These are phyloP conservation scores for Cyclotella choctawhatcheeana DNA, from an alignment of 108 stramenopile species.

Conservation along the genomic window DNA sequence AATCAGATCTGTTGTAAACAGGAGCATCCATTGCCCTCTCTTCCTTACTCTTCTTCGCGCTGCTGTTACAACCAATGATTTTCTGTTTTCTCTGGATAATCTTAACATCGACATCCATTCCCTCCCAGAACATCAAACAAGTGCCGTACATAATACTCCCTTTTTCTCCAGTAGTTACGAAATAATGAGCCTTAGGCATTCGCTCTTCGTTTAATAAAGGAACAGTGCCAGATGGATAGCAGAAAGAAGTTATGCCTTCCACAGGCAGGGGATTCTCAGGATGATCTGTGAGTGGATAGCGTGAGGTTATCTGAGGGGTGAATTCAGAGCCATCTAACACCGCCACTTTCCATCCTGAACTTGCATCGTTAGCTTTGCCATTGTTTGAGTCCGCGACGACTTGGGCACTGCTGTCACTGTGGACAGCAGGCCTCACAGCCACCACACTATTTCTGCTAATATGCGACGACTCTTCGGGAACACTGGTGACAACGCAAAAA, in stretches of 20 bases:
- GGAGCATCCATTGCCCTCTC: slow-evolving; percentile 32
- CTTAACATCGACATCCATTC: slow-evolving; percentile 49
- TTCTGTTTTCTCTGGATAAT: slow-evolving; percentile 8
- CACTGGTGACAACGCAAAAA: slow-evolving; percentile 77
- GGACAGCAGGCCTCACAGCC: slow-evolving; percentile 24
- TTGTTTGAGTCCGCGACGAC: neutral
- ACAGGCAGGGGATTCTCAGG: slow-evolving; percentile 71
- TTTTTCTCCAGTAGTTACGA: slow-evolving; percentile 79
- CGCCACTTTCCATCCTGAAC: neutral
- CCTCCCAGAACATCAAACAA: slow-evolving; percentile 78
- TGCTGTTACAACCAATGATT: no score
- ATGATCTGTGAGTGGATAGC: slow-evolving; percentile 71
- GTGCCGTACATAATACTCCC: slow-evolving; percentile 84
- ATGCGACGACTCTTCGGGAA: slow-evolving; percentile 44
- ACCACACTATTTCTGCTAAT: slow-evolving; percentile 37
- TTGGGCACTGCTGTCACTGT: neutral
- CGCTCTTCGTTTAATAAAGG: slow-evolving; percentile 32
- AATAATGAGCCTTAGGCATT: slow-evolving; percentile 79
- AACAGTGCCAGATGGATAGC: slow-evolving; percentile 60
- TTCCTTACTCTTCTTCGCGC: slow-evolving; percentile 21
- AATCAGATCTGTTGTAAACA: slow-evolving; percentile 18
- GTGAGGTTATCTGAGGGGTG: slow-evolving; percentile 72
- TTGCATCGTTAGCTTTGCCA: slow-evolving; percentile 5
- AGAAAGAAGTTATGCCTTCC: slow-evolving; percentile 81
- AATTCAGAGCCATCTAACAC: slow-evolving; percentile 3